Conservation (phyloP, 306 rosid species). For the Dicorynia guianensis region DNA sequence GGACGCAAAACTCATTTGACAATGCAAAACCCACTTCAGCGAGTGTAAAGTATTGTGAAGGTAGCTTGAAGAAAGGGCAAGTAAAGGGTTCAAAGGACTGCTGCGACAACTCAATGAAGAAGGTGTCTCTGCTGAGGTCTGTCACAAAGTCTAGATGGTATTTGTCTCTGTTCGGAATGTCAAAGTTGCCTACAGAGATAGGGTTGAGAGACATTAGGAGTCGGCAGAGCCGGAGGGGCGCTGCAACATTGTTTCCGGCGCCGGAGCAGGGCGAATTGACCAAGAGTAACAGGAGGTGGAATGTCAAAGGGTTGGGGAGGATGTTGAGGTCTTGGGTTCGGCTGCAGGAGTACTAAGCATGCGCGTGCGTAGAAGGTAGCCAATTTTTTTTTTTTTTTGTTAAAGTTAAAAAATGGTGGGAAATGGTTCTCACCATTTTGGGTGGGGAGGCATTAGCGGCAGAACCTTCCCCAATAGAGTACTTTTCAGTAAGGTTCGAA, state of each 20-base stretch:
- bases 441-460: too few relatives aligned
- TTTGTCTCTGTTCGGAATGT: slow-evolving; percentile 69
- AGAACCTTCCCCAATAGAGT: too few relatives aligned
- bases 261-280: slow-evolving; percentile 31
- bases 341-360: slow-evolving; percentile 44
- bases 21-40: neutral
- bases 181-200: slow-evolving; percentile 59
- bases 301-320: slow-evolving; percentile 53
- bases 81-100: slow-evolving; percentile 33
- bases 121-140: slow-evolving; percentile 55
- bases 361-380: slow-evolving; percentile 49
- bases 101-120: slow-evolving; percentile 33
- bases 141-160: slow-evolving; percentile 66
- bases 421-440: too few relatives aligned
- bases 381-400: too few relatives aligned
- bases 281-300: slow-evolving; percentile 1
- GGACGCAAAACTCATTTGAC: slow-evolving; percentile 31
- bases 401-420: too few relatives aligned
- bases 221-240: slow-evolving; percentile 59
- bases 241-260: slow-evolving; percentile 42
- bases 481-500: too few relatives aligned
- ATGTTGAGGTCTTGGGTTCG: slow-evolving; percentile 49
- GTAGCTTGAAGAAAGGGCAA: neutral
- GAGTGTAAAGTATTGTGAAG: neutral
- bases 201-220: slow-evolving; percentile 62